Base-by-base conservation (phyloP, 805 yeast species). In the Saccharomyces eubayanus region DNA sequence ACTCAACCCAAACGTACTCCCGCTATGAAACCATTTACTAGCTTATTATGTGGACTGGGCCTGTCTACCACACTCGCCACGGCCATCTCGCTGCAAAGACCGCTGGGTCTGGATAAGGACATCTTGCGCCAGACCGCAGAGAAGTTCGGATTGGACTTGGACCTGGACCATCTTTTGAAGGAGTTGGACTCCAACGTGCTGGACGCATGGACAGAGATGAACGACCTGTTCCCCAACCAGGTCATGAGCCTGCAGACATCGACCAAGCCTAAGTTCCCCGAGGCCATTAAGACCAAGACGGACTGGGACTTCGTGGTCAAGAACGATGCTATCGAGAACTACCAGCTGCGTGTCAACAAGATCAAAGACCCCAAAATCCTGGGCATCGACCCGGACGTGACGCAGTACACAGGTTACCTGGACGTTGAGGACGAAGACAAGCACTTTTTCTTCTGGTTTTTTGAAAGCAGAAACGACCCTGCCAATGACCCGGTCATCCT, bases 401-500 rank as follows among this genome's bases (percentile, higher is more conserved):
- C 85, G 65, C 96, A 89, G 70, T 84, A 80, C 68, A 77, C 91
- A 40, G 97, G 97, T 52, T 89, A 89, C 71, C 80, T 89, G 66
- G 96, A 89, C 70, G 82, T 87, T 51, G 81, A 77, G 55, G 88
- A 84, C 50, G 89, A 84, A 60, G 97, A 89, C 67, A 89, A 89
- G 73, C 97, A 89, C 72, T 84, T 89, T 67, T 89, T 88, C 74
- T 79, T 75, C 65, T 77, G 94, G 91, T 85, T 84, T 66, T 90
- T 89, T 63, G 96, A 89, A 72, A 84, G 92, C 55, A 82, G 96
- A 76, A 85, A 85, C 68, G 91, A 87, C 70, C 96, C 96, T n/a
- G 73, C 73, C 58, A 87, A 77, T 56, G 96, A 89, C 70, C 96
- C 96, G 0, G 76, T 89, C 45, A 79, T 90, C 50, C 76, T 92